Base-by-base conservation (phyloP, 768 basidiomycete species). In the Boletus reticuloceps region DNA sequence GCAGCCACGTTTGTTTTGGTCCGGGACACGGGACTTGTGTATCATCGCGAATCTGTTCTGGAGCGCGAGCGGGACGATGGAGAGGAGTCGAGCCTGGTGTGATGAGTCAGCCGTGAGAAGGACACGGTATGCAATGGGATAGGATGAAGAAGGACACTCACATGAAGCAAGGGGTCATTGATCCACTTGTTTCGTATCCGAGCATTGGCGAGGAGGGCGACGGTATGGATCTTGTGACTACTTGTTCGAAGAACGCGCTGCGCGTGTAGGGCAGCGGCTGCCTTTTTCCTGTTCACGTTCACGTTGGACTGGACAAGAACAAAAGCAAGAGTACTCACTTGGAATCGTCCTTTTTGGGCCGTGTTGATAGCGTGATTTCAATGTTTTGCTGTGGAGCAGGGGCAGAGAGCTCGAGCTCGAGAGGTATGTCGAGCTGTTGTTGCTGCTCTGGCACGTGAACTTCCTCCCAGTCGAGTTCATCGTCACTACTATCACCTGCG, bases 191-290 rank as follows among this genome's bases (percentile, higher is more conserved):
- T 98, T 39, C 97, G 82, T 20, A 83, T 71, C 43, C 77, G 71
- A 6, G 86, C 90, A 65, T 87, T 92, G 14, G 82, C 80, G 13
- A 98, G 79, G 14, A 97, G 77, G n/a, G 82, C 75, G 12, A 95
- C 72, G 10, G 93, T 91, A 63, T 99, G 97, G 14, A 93, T 76
- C 72, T 96, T 95, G 75, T 98, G 96, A 51, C 83, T 85, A 54
- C 88, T 82, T 44, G 95, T 82, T 34, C 94, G 81, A 10, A 85
- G 68, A 40, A 86, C 74, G 13, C 94, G 83, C 64, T 95, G 90
- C 14, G 82, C 82, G 56, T 83, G 78, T 34, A 82, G 70, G 57
- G 83, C 61, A 31, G 69, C 68, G 11, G 71, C 54, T 0, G 61
- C 62, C 43, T 71, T 57, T 80, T 79, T 71, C 70, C 74, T 79